A percentile compares a stretch with the other conserved stretches of the same genome.
phyloP scores from a whole-genome alignment of 2,329 filamentous ascomycete species.

The Teratosphaeria epicoccoides region DNA sequence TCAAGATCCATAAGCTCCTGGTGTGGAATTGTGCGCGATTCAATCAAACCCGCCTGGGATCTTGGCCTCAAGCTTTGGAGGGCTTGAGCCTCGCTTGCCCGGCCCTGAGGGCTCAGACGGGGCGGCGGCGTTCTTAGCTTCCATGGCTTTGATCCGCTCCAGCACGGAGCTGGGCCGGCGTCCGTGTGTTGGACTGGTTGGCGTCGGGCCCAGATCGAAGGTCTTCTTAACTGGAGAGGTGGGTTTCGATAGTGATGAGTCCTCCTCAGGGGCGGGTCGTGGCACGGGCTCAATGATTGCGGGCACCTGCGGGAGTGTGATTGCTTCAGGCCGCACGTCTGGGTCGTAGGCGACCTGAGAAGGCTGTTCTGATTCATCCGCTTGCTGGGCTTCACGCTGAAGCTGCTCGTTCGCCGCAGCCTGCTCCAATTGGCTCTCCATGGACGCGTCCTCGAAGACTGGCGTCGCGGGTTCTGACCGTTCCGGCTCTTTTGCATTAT shows the following conservation, averaged over 20 bases:
- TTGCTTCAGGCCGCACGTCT: not conserved
- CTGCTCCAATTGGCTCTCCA: conserved; percentile 1
- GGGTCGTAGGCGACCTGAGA: not conserved
- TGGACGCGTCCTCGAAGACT: conserved; percentile 5
- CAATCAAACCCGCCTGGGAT: conserved; percentile 6
- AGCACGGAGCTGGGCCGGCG: conserved; percentile 12
- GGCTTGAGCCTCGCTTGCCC: not conserved
- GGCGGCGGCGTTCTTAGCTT: conserved; percentile 3
- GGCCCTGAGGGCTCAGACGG: not conserved
- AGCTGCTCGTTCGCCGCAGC: conserved; percentile 1
- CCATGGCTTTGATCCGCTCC: conserved; percentile 13
- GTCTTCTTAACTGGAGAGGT: not conserved
- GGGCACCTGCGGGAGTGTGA: not conserved
- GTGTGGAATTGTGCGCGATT: too few relatives aligned
- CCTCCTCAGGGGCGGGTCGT: not conserved
- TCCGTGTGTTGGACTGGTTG: not conserved
- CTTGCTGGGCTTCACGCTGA: conserved; percentile 1
- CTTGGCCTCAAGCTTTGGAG: not conserved
- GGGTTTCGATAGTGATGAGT: not conserved
- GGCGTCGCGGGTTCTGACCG: conserved; percentile 1
- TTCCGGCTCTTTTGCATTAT: not conserved
- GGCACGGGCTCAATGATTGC: not conserved
- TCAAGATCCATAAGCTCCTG: not conserved
- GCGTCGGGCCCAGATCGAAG: not conserved
- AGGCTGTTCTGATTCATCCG: not conserved